Base-by-base conservation (phyloP, 2,329 filamentous ascomycete genomes). In the Blastomyces percursus region DNA sequence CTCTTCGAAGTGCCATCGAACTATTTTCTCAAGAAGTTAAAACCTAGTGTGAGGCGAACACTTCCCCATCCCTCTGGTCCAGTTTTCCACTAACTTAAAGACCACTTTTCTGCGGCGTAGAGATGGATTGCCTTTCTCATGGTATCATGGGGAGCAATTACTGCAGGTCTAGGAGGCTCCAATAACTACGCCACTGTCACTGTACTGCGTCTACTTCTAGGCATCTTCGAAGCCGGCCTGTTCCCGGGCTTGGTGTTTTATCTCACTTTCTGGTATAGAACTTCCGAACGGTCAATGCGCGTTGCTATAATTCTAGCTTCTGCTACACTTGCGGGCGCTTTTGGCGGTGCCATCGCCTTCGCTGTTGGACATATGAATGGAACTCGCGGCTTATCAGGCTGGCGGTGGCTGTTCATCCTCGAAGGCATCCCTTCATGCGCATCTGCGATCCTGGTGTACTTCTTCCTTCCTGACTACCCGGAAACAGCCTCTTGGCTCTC, bases 301-400 rank as follows among this genome's bases (percentile, higher is more conserved):
- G 81, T 88, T 69, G 80, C 81, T 0, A 78, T 81, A 64, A 77
- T 80, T 68, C 72, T 82, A 59, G 81, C 69, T 71, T 84, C 76
- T 74, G 85, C 72, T 19, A 83, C 82, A 71, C 80, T 77, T 66
- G 82, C 72, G 66, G 79, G 74, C 42, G 80, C 80, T 0, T 83
- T 84, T 67, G 81, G 81, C 3, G 82, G 82, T 2, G 76, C 81
- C 8, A 79, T 78, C 68, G 84, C 84, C 2, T 85, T 81, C 62
- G 81, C 74, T 0, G 73, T 80, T 0, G 77, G 76, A 0, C 74
- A 79, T 51, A 75, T 75, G 70, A 71, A 74, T 63, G 67, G 69
- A 7, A 67, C 70, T 7, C 67, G 66, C 5, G 73, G 72, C 1
- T 68, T 76, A 3, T 71, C 75, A 40, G 78, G 74, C 3, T 80